A percentile compares a stretch with the other conserved stretches of the same genome.
Conservation (phyloP, 345 rosid species). For the Excoecaria agallocha region DNA sequence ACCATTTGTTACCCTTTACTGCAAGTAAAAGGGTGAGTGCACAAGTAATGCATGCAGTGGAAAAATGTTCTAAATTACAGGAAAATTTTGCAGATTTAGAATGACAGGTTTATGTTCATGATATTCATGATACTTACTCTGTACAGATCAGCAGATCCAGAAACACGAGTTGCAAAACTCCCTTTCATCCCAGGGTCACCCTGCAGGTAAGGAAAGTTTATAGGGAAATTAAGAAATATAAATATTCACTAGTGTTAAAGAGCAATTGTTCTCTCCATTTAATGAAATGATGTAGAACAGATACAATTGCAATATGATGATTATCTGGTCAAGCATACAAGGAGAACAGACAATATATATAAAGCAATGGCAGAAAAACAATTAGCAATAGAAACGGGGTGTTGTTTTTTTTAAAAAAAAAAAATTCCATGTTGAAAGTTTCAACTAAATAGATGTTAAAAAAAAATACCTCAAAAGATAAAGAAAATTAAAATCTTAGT, state of each 20-base stretch:
- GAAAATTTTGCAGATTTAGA: neutral
- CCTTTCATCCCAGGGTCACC: constrained; percentile 97
- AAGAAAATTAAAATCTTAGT: neutral
- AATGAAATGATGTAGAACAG: neutral
- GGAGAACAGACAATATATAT: neutral
- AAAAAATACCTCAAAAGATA: neutral
- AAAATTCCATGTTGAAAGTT: neutral
- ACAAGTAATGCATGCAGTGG: neutral
- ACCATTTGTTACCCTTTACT: neutral
- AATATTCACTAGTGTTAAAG: neutral
- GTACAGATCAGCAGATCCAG: constrained; percentile 91
- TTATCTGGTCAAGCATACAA: constrained; percentile 1
- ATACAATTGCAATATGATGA: neutral
- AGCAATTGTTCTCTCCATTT: neutral
- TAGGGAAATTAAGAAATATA: constrained; percentile 8
- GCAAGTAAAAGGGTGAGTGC: neutral
- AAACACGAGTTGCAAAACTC: constrained; percentile 73
- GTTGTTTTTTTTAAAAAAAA: neutral
- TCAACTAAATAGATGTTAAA: neutral
- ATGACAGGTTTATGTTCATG: constrained; percentile 11
- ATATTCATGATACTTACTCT: constrained; percentile 38
- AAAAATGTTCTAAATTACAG: neutral
- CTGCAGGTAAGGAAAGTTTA: constrained; percentile 32
- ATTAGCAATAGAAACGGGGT: neutral
- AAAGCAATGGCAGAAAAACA: neutral